Percentiles rank a stretch among this genome's conserved stretches.
Conservation (phyloP, 352 stramenopile genomes). For the Pythium scleroteichum region DNA sequence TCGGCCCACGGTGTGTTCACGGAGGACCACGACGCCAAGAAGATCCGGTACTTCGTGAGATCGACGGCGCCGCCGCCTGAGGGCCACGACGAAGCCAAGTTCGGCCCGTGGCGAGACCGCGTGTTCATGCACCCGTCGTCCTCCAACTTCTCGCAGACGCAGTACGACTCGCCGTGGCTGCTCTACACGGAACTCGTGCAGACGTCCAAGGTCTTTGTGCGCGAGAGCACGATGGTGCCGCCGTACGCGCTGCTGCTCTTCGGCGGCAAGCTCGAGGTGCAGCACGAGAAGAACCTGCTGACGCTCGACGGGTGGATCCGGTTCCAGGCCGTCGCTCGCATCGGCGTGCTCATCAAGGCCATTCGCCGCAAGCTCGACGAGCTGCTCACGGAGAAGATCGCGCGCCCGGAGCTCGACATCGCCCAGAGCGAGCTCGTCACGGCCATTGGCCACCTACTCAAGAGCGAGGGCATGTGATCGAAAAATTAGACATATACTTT, state of each 20-base stretch:
- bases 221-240: slow-evolving; percentile 96
- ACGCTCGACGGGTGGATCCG: slow-evolving; percentile 91
- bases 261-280: slow-evolving; percentile 91
- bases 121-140: slow-evolving; percentile 97
- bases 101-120: slow-evolving; percentile 66
- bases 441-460: slow-evolving; percentile 78
- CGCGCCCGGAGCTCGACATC: slow-evolving; percentile 90
- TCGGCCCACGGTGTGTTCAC: slow-evolving; percentile 89
- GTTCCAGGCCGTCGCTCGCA: slow-evolving; percentile 92
- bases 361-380: slow-evolving; percentile 93
- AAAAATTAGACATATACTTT: slow-evolving; percentile 20
- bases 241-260: slow-evolving; percentile 98
- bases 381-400: slow-evolving; percentile 94
- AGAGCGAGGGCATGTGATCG: slow-evolving; percentile 74
- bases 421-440: slow-evolving; percentile 82
- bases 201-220: slow-evolving; percentile 97
- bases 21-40: slow-evolving; percentile 90
- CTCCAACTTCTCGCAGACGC: slow-evolving; percentile 85
- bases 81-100: slow-evolving; percentile 2
- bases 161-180: slow-evolving; percentile 96
- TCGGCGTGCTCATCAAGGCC: slow-evolving; percentile 96
- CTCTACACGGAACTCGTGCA: slow-evolving; percentile 95
- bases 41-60: slow-evolving; percentile 93
- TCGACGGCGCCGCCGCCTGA: slow-evolving; percentile 4
- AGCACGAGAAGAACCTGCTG: slow-evolving; percentile 90